Evolutionary conservation across 1,284 basidiomycete species (phyloP).

Genomic region (Heterobasidion occidentale): DNA sequence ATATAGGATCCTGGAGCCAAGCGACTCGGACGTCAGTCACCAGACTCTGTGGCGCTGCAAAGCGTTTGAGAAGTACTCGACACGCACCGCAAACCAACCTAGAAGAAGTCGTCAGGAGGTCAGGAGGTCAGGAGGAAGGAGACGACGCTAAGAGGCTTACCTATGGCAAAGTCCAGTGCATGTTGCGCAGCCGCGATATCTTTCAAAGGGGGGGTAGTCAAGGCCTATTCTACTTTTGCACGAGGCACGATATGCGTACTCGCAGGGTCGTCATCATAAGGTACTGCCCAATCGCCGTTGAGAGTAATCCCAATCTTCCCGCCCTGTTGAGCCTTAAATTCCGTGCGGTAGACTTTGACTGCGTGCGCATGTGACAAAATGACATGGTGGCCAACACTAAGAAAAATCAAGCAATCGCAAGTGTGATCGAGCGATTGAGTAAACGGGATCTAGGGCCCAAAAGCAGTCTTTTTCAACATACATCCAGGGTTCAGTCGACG

Average conservation of each 20-base stretch:
- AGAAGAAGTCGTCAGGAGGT: neutral
- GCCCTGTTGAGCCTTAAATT: slow-evolving; percentile 47
- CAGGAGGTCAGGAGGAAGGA: slow-evolving; percentile 4
- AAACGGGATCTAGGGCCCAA: neutral
- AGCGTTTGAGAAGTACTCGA: neutral
- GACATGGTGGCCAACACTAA: slow-evolving; percentile 59
- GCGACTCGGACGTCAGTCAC: slow-evolving; percentile 7
- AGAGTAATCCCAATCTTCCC: slow-evolving; percentile 71
- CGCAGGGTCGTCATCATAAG: slow-evolving; percentile 56
- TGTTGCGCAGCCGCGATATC: slow-evolving; percentile 59
- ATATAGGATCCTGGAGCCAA: slow-evolving; percentile 53
- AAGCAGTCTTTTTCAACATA: slow-evolving; percentile 23
- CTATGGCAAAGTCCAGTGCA: slow-evolving; percentile 58
- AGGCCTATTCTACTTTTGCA: neutral
- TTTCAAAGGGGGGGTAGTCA: slow-evolving; percentile 16
- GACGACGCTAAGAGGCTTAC: slow-evolving; percentile 25
- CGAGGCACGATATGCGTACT: slow-evolving; percentile 33
- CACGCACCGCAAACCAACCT: slow-evolving; percentile 58
- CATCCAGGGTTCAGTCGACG: slow-evolving; percentile 68
- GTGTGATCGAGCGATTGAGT: neutral
- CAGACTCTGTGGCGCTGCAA: neutral
- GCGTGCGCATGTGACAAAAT: slow-evolving; percentile 66
- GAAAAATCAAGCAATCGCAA: neutral
- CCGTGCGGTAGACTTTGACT: slow-evolving; percentile 53
- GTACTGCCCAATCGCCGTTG: slow-evolving; percentile 65